phyloP scores from a whole-genome alignment of 1,139 yeast genomes.

The Debaryomycetaceae sp. region DNA sequence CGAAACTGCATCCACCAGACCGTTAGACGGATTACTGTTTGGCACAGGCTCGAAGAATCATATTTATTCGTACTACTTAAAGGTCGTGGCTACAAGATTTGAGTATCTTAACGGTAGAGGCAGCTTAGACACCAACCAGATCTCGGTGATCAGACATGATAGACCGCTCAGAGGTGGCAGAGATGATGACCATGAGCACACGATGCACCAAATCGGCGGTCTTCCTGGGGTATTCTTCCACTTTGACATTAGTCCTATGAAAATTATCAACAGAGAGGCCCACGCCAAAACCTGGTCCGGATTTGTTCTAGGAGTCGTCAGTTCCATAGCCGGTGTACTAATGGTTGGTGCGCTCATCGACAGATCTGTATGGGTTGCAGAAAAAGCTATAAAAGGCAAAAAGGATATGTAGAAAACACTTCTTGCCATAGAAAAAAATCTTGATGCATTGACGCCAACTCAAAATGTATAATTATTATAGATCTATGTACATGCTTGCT shows the following conservation, averaged over 20 bases:
- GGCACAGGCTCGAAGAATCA: conserved; percentile 53
- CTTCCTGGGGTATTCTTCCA: conserved; percentile 84
- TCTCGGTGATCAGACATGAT: conserved; percentile 86
- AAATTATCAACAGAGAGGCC: conserved; percentile 81
- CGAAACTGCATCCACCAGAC: conserved; percentile 50
- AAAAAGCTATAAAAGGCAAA: conserved; percentile 71
- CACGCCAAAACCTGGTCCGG: conserved; percentile 82
- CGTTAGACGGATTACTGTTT: conserved; percentile 60
- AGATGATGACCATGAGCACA: conserved; percentile 87
- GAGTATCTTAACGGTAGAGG: conserved; percentile 55
- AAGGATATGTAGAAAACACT: conserved; percentile 40
- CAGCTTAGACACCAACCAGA: conserved; percentile 80
- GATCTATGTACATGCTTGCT: conserved; percentile 12
- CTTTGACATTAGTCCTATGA: conserved; percentile 91
- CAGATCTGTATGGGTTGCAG: conserved; percentile 86
- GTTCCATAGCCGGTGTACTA: conserved; percentile 89
- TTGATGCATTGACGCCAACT: neutral
- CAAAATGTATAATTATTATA: neutral
- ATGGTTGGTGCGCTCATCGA: conserved; percentile 91
- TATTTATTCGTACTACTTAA: conserved; percentile 72
- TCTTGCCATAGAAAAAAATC: neutral
- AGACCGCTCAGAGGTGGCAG: conserved; percentile 83
- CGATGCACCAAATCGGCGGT: conserved; percentile 83
- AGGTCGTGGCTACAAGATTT: conserved; percentile 87
- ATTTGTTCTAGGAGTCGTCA: conserved; percentile 77